These are phyloP conservation scores for Xylaria sp. DNA, from an alignment of 2,329 filamentous ascomycete species.

Conservation along the genomic window DNA sequence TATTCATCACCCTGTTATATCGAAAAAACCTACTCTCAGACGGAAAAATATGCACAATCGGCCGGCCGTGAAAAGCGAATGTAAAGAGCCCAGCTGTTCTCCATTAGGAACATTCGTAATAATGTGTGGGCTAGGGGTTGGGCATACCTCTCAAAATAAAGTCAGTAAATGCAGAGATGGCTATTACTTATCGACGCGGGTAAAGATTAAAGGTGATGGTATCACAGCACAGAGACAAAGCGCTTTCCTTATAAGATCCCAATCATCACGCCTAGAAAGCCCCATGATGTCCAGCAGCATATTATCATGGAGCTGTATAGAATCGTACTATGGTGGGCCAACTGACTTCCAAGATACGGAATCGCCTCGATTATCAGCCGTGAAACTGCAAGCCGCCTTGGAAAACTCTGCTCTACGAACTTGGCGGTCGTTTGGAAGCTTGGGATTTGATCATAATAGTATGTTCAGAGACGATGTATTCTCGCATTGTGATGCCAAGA, in stretches of 20 bases:
- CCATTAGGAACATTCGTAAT: conserved; percentile 25
- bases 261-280: background rate
- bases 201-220: background rate
- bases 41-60: conserved; percentile 30
- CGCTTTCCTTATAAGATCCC: conserved; percentile 16
- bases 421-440: background rate
- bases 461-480: conserved; percentile 9
- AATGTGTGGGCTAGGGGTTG: background rate
- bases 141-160: conserved; percentile 28
- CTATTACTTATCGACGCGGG: background rate
- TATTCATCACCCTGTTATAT: background rate
- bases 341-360: conserved; percentile 22
- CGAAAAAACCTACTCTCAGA: conserved; percentile 42
- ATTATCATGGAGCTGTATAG: conserved; percentile 4
- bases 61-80: conserved; percentile 38
- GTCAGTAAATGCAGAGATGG: background rate
- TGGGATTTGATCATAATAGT: background rate
- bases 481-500: conserved; percentile 36
- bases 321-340: conserved; percentile 15
- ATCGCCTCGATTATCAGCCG: conserved; percentile 20
- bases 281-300: background rate
- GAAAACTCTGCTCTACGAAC: background rate
- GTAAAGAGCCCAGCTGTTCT: conserved; percentile 45
- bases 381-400: conserved; percentile 28
- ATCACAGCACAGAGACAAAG: background rate